phyloP scores from a whole-genome alignment of 140 eudicot genomes.

The Senecio squalidus region DNA sequence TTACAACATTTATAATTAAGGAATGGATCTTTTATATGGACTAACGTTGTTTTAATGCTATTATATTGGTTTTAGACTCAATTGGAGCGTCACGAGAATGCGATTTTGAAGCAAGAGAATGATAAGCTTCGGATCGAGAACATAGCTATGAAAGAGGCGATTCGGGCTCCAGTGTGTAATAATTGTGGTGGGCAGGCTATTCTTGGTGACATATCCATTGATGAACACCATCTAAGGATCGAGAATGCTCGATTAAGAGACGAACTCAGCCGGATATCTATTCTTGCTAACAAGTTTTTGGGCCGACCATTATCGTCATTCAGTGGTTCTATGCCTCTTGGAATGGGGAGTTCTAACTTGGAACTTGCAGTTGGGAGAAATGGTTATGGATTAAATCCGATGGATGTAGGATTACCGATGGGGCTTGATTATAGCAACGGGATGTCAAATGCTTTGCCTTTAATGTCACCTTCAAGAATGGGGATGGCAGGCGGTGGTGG shows the following conservation, averaged over 20 bases:
- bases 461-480: slow-evolving; percentile 29
- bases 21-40: slow-evolving; percentile 6
- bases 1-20: background rate
- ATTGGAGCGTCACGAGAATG: slow-evolving; percentile 63
- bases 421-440: slow-evolving; percentile 55
- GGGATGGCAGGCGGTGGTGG: slow-evolving; percentile 32
- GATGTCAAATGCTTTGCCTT: slow-evolving; percentile 34
- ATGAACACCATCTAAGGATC: slow-evolving; percentile 54
- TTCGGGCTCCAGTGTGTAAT: slow-evolving; percentile 50
- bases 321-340: slow-evolving; percentile 26
- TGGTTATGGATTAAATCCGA: slow-evolving; percentile 42
- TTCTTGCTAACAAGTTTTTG: slow-evolving; percentile 55
- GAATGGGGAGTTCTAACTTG: slow-evolving; percentile 41
- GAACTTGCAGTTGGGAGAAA: slow-evolving; percentile 69
- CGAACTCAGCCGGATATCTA: slow-evolving; percentile 53
- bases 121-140: slow-evolving; percentile 62
- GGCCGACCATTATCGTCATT: slow-evolving; percentile 49
- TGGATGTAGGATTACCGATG: slow-evolving; percentile 50
- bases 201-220: slow-evolving; percentile 58
- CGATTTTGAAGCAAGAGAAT: slow-evolving; percentile 54
- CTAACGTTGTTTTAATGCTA: background rate
- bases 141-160: slow-evolving; percentile 64
- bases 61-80: slow-evolving; percentile 37
- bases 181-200: slow-evolving; percentile 75
- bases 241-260: slow-evolving; percentile 68